phyloP scores from a whole-genome alignment of 768 basidiomycete genomes.

The Podaxis mareebaensis region DNA sequence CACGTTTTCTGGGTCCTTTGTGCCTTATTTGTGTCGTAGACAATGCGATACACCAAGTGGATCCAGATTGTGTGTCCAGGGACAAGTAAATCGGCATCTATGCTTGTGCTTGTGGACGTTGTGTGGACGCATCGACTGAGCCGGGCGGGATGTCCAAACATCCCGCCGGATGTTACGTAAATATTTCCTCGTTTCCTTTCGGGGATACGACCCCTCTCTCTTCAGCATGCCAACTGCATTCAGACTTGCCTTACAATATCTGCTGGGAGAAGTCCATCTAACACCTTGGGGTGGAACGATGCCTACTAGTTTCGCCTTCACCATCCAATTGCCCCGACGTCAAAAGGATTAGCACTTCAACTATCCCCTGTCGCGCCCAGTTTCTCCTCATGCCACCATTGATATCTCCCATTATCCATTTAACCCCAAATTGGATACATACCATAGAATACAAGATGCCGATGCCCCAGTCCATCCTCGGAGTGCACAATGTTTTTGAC shows the following conservation, averaged over 20 bases:
- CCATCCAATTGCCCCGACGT: not conserved
- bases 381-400: not conserved
- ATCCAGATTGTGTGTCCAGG: not conserved
- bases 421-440: not conserved
- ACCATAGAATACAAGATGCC: not conserved
- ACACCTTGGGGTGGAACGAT: not conserved
- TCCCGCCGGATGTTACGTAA: slow-evolving; percentile 1
- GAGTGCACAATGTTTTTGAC: not conserved
- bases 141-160: not conserved
- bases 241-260: not conserved
- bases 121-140: not conserved
- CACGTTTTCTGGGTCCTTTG: not conserved
- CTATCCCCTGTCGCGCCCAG: not conserved
- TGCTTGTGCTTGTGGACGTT: slow-evolving; percentile 5
- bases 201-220: not conserved
- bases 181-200: not conserved
- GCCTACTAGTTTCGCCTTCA: too few relatives aligned
- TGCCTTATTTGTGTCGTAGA: not conserved
- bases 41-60: not conserved
- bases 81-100: not conserved
- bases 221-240: too few relatives aligned
- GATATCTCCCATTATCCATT: not conserved
- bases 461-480: not conserved
- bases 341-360: not conserved
- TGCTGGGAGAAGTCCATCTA: not conserved